Conservation (phyloP, 345 rosid genomes). For the Arabidopsis suecica region DNA sequence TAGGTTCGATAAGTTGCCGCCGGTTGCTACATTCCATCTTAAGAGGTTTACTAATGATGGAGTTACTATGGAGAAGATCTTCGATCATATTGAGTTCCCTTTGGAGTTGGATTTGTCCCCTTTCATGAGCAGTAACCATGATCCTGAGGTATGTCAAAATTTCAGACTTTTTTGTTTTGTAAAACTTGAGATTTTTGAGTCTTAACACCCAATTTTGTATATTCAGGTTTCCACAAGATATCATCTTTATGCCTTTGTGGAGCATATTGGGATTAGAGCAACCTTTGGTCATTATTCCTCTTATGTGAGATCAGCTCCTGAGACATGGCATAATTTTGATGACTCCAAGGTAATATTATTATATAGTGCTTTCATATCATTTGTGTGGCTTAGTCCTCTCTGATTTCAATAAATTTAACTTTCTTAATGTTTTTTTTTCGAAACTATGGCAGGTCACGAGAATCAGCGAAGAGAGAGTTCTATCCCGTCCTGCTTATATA, state of each 20-base stretch:
- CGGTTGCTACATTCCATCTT: conserved; percentile 77
- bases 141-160: conserved; percentile 52
- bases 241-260: conserved; percentile 75
- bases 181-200: conserved; percentile 5
- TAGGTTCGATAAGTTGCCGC: conserved; percentile 66
- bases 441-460: conserved; percentile 57
- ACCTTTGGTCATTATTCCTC: conserved; percentile 80
- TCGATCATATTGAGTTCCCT: conserved; percentile 74
- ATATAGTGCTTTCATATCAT: conserved; percentile 2
- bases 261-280: conserved; percentile 63
- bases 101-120: conserved; percentile 81
- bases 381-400: neutral
- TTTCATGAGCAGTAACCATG: conserved; percentile 50
- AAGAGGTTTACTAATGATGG: conserved; percentile 93
- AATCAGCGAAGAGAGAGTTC: conserved; percentile 58
- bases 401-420: neutral
- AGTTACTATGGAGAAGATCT: conserved; percentile 64
- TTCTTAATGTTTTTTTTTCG: neutral
- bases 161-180: neutral
- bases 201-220: conserved; percentile 5
- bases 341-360: conserved; percentile 60
- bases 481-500: conserved; percentile 77
- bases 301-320: conserved; percentile 70
- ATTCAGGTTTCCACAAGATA: conserved; percentile 64
- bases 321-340: conserved; percentile 78